Base-by-base conservation (phyloP, 192 early-diverging fungal species). In the Obelidium mucronatum region DNA sequence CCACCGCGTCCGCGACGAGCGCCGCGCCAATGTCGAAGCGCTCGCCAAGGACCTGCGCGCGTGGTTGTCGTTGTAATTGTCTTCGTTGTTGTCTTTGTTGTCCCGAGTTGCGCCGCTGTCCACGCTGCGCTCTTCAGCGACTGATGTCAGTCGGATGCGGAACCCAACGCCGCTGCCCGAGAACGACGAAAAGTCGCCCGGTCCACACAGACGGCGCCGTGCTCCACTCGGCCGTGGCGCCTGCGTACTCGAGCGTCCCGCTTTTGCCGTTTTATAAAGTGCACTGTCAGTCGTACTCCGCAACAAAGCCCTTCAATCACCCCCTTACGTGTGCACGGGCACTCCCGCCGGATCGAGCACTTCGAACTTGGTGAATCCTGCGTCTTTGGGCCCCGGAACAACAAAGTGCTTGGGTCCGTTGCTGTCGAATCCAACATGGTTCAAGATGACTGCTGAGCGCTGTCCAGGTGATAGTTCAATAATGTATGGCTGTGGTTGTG, bases 401-500 rank as follows among this genome's bases (percentile, higher is more conserved):
- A 67, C 40, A 30, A 67, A 67, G 22, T 13, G 13, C 66, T 67
- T 67, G 24, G 36, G 30, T 33, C 66, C 66, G 2, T 42, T 6
- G 1, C 22, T 24, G 19, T 67, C 51, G 66, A 67, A 67, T 4
- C 66, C 66, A 24, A 67, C 42, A 44, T 67, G 66, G 66, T 67
- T 67, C n/a, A 67, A 44, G 44, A 67, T 26, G 8, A 67, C 48
- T 1, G 40, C 6, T n/a, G n/a, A 35, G 42, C 66, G 66, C 61
- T 64, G 61, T 11, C 61, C 61, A 0, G 13, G 5, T n/a, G 15
- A 13, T 19, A 67, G 66, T 13, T 67, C 22, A 26, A 67, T 67
- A 44, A 19, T 11, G 36, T 67, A 51, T 15, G 66, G 44, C 8
- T 67, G 40, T 19, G 66, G 66, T 34, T 67, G 40, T 19, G 40